A percentile compares a stretch with the other conserved stretches of the same genome.
phyloP scores from a whole-genome alignment of 257 asterid genomes.

The Vinca minor region DNA sequence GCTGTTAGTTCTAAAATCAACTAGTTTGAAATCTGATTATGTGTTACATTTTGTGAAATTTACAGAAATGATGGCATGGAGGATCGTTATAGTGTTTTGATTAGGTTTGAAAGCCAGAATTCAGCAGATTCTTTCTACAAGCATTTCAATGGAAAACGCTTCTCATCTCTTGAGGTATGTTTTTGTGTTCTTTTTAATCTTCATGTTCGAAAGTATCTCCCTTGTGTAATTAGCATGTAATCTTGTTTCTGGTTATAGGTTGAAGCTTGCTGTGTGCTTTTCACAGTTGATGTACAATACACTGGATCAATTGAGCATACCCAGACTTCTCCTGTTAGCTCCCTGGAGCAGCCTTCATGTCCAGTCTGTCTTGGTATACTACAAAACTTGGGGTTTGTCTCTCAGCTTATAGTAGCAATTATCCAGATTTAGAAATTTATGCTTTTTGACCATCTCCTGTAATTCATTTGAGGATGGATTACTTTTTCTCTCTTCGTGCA shows the following conservation, averaged over 20 bases:
- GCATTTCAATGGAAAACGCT: constrained; percentile 61
- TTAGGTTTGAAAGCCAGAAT: constrained; percentile 63
- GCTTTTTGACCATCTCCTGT: no score
- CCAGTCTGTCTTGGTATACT: constrained; percentile 93
- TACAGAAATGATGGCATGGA: constrained; percentile 80
- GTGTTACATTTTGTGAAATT: constrained; percentile 14
- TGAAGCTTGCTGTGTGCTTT: constrained; percentile 60
- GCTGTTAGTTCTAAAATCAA: neutral
- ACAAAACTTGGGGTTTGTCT: neutral
- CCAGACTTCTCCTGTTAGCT: constrained; percentile 59
- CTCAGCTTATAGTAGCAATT: neutral
- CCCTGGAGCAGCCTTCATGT: constrained; percentile 75
- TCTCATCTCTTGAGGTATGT: constrained; percentile 82
- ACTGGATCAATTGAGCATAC: constrained; percentile 85
- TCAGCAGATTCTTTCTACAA: constrained; percentile 70
- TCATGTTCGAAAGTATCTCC: neutral
- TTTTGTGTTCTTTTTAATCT: constrained; percentile 9
- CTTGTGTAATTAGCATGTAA: constrained; percentile 10
- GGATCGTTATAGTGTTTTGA: constrained; percentile 70
- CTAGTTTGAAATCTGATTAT: constrained; percentile 9
- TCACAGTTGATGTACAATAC: constrained; percentile 67
- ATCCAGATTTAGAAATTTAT: no score
- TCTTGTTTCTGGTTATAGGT: constrained; percentile 39
- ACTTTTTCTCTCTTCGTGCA: no score
- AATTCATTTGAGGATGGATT: no score